phyloP scores from a whole-genome alignment of 1,284 basidiomycete species.

The Trichosporon ovoides region DNA sequence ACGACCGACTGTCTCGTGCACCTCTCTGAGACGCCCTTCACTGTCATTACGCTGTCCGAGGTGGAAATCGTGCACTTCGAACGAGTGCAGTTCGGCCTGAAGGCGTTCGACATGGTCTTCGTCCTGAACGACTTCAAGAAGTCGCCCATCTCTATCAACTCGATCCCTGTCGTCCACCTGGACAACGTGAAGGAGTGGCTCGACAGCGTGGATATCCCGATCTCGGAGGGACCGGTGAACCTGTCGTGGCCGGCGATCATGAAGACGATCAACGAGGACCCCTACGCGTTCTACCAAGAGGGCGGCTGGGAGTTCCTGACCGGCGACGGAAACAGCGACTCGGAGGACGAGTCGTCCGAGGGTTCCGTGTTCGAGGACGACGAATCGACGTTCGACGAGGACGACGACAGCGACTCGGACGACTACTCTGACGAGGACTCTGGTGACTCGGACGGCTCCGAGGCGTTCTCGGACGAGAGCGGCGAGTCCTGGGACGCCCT shows the following conservation, averaged over 20 bases:
- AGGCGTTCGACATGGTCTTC: conserved; percentile 95
- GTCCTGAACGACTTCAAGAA: conserved; percentile 96
- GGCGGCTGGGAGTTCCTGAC: conserved; percentile 92
- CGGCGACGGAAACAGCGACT: conserved; percentile 62
- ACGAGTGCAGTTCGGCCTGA: conserved; percentile 92
- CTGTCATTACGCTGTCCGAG: conserved; percentile 88
- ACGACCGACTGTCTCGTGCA: conserved; percentile 97
- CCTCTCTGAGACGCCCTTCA: conserved; percentile 90
- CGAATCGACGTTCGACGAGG: conserved; percentile 31
- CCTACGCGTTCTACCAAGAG: conserved; percentile 90
- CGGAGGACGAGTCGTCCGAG: conserved; percentile 62
- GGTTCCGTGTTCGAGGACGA: conserved; percentile 70
- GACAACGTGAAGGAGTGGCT: conserved; percentile 98
- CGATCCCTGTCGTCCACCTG: conserved; percentile 80
- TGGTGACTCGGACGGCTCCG: conserved; percentile 54
- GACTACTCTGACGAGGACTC: conserved; percentile 54
- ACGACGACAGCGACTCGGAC: conserved; percentile 52
- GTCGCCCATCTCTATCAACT: conserved; percentile 86
- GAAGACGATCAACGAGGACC: conserved; percentile 94
- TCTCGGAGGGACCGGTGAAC: conserved; percentile 95
- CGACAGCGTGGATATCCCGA: conserved; percentile 92
- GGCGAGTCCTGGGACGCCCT: conserved; percentile 95
- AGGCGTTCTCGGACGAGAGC: conserved; percentile 43
- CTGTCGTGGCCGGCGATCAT: conserved; percentile 97
- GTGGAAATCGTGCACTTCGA: conserved; percentile 97